Evolutionary conservation across 257 asterid genomes (phyloP), one percentile per base, ranked within the genome.

Genomic region (Apocynum venetum): DNA sequence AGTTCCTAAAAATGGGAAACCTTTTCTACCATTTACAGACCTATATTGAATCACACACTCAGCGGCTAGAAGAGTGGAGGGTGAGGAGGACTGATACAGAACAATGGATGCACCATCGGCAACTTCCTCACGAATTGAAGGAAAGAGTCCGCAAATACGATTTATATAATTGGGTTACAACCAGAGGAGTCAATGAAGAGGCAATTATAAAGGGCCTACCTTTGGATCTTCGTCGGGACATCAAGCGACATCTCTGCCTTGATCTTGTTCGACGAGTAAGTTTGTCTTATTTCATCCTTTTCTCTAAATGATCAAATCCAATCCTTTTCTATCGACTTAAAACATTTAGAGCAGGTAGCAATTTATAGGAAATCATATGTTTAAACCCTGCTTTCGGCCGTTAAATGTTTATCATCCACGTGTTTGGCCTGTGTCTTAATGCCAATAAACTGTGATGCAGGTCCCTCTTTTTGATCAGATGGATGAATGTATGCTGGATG

Each of bases 31-130:
- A 38, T 55, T 13, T 72, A 71, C 73, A 89, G 94, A 77, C 91
- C 0, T 89, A 87, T 52, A 89, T 91, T 43, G 94, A 89, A 76
- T 91, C 97, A 0, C 80, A 89, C 1, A 87, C 91, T 0, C 60
- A 82, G 4, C 76, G 97, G 51, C 80, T 91, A 20, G 97, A 91
- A 73, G 97, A 91, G 60, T 91, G 97, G 97, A 91, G 97, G 80
- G 86, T 91, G 2, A 82, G 79, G 72, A 86, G 91, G 75, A 91
- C 82, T 0, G 97, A 91, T 74, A 86, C 91, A 3, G 94, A 91
- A 49, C 83, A 88, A 77, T 91, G 97, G 94, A 91, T 91, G 97
- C 90, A 74, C 74, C 94, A 91, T 56, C 77, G 94, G 36, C 94
- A 88, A 77, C 86, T 91, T 40, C 97, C 97, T 1, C 89, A 73